Base-by-base conservation (phyloP, 208 protist species). In the Leishmania amazonensis region DNA sequence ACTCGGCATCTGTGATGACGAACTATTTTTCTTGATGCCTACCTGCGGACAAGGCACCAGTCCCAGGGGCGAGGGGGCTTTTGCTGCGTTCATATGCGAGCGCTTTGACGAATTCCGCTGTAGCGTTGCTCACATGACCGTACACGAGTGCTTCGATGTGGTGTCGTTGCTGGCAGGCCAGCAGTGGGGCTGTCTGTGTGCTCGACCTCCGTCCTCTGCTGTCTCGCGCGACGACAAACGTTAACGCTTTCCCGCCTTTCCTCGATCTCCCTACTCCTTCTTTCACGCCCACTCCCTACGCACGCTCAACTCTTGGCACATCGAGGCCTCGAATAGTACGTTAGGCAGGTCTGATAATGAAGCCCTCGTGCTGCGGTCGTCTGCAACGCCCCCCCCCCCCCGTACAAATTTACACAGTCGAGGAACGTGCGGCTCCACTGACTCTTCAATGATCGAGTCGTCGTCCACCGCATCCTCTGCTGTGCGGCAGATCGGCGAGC, bases 401-500 rank as follows among this genome's bases (percentile, higher is more conserved):
- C 15, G n/a, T 67, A 40, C 31, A 13, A 15, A 21, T 3, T 4
- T 9, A 67, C 9, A 24, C 24, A 35, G 42, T 3, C 68, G 24
- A 53, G 68, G 8, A n/a, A 53, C 38, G 42, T 42, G 68, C 65
- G 21, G 4, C 21, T 9, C 68, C 7, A 53, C 13, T 1, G 42
- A 45, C 68, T 6, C 68, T 17, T 73, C 13, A 51, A 15, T 6
- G 45, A 9, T 15, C 11, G 2, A 15, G 5, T 13, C 68, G 17
- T 31, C 42, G 28, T 24, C 31, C 17, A 40, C 57, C 54, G 51
- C 53, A 47, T 62, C 75, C 6, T 70, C 58, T 35, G 28, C 76
- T 13, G 76, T 54, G 15, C 68, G 49, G 2, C 72, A 65, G 28
- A 38, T 82, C 19, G 4, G 24, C 24, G 82, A 85, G 57, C n/a